A percentile compares a stretch with the other conserved stretches of the same genome.
phyloP scores from a whole-genome alignment of 225 moss, liverwort and hornwort species.

The Anthoceros angustus region DNA sequence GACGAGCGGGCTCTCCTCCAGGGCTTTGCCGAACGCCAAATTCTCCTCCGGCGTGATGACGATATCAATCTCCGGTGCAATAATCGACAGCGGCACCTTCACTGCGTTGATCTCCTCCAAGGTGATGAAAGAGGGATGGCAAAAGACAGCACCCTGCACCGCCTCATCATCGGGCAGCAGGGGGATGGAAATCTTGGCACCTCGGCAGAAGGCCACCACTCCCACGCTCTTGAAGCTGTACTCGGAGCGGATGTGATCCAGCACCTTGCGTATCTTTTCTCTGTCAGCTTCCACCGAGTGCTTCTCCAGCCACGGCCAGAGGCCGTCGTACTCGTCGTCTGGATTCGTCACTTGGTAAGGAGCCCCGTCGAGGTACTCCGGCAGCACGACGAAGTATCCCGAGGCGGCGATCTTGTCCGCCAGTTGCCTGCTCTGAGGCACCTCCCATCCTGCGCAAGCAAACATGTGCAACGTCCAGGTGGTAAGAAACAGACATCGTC shows the following conservation, averaged over 20 bases:
- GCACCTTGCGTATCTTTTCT: constrained; percentile 11
- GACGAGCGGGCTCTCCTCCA: constrained; percentile 20
- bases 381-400: constrained; percentile 34
- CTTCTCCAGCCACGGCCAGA: constrained; percentile 27
- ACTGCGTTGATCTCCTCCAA: constrained; percentile 39
- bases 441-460: constrained; percentile 31
- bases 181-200: constrained; percentile 28
- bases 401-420: constrained; percentile 43
- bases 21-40: constrained; percentile 16
- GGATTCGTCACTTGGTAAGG: constrained; percentile 20
- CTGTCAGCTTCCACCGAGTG: constrained; percentile 22
- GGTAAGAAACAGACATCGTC: too few relatives aligned
- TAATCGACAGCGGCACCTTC: constrained; percentile 37
- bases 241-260: neutral
- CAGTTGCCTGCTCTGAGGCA: constrained; percentile 38
- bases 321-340: constrained; percentile 16
- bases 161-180: constrained; percentile 27
- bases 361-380: constrained; percentile 29
- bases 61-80: constrained; percentile 34
- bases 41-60: constrained; percentile 28
- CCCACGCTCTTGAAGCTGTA: constrained; percentile 27
- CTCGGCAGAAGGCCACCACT: constrained; percentile 37
- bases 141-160: constrained; percentile 23
- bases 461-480: neutral
- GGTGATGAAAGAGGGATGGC: constrained; percentile 34